Base-by-base conservation (phyloP, 140 eudicot species). In the Erigeron philadelphicus region DNA sequence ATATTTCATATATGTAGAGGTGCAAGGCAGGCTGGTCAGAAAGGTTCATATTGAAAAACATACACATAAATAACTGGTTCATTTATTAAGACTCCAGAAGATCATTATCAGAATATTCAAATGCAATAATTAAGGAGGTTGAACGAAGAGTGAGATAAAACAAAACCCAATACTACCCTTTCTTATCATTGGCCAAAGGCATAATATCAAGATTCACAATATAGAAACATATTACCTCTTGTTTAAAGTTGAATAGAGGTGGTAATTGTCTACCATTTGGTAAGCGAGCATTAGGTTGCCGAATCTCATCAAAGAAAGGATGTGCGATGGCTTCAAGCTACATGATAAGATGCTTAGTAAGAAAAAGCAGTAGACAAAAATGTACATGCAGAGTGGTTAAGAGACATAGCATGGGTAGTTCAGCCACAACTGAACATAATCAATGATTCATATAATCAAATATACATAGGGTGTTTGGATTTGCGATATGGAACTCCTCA, bases 271-370 rank as follows among this genome's bases (percentile, higher is more conserved):
- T 79, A 64, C 90, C 90, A 11, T 81, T 81, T 23, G 90, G 87
- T 43, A 84, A 64, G 16, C 76, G 82, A 13, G 81, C 79, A 79
- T 73, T 84, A 50, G 90, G 87, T 11, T 84, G 86, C 43, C 83
- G 84, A 64, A 84, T 78, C 70, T 79, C 90, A 70, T 84, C 87
- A 70, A 84, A 84, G 80, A 84, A 84, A 64, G 86, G 73, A 71
- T 84, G 90, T 2, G 84, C 72, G 70, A 84, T 81, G 45, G 90
- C 90, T 71, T 84, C 90, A 42, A 84, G 84, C 90, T 82, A 81
- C 61, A 72, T 4, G 40, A 4, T 55, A 53, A 64, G 38, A 63
- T 19, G 49, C 42, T 45, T 43, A 64, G 35, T 64, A 43, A 64
- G 58, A 46, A 7, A 66, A 46, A 19, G 9, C 18, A 66, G 57